phyloP scores from a whole-genome alignment of 768 basidiomycete species.

The Suillus occidentalis region DNA sequence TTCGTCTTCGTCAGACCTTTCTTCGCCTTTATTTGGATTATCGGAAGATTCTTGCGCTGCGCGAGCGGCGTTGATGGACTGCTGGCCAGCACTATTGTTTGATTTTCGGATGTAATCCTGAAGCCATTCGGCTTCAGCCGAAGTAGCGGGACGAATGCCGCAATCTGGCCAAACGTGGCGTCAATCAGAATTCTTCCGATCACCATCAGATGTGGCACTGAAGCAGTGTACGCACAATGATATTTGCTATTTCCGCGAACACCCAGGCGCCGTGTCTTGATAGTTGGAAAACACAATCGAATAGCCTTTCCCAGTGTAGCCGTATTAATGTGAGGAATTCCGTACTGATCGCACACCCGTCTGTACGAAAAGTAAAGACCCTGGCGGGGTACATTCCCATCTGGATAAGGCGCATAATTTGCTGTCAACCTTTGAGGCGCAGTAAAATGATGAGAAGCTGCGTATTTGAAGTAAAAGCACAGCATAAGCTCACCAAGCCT shows the following conservation, averaged over 20 bases:
- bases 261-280: constrained; percentile 91
- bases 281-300: constrained; percentile 88
- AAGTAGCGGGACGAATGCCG: constrained; percentile 88
- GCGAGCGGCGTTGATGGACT: constrained; percentile 73
- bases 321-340: constrained; percentile 92
- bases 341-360: constrained; percentile 88
- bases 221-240: constrained; percentile 66
- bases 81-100: constrained; percentile 80
- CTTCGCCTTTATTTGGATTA: constrained; percentile 57
- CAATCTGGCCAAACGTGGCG: constrained; percentile 58
- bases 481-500: constrained; percentile 69
- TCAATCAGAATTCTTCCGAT: constrained; percentile 32
- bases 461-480: constrained; percentile 16
- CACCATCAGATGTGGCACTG: constrained; percentile 32
- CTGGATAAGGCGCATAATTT: constrained; percentile 88
- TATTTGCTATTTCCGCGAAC: constrained; percentile 96
- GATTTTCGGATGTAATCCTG: constrained; percentile 91
- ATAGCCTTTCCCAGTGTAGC: constrained; percentile 95
- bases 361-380: constrained; percentile 93
- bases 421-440: constrained; percentile 71
- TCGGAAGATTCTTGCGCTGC: constrained; percentile 72
- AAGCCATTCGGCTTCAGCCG: constrained; percentile 87
- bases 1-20: constrained; percentile 79
- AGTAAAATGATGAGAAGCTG: constrained; percentile 18
- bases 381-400: constrained; percentile 91